Conservation (phyloP, 2,329 filamentous ascomycete species). For the Eutypella sp. region DNA sequence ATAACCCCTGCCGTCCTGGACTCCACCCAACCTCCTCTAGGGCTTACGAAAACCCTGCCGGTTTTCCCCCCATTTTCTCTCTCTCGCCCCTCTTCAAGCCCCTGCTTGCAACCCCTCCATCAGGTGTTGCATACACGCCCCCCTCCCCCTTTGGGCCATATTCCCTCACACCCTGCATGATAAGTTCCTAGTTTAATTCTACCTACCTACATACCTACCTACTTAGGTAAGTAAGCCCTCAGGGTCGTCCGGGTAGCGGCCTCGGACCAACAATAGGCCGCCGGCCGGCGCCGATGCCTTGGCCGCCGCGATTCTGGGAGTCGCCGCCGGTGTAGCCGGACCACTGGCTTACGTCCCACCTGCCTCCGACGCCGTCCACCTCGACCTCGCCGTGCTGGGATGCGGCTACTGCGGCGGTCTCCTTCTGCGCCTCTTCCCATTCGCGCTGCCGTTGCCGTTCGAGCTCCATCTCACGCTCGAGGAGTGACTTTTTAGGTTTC, state of each 20-base stretch:
- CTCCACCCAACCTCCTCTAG: too few species aligned
- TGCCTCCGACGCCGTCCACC: constrained; percentile 60
- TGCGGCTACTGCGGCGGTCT: constrained; percentile 51
- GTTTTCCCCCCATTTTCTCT: too few species aligned
- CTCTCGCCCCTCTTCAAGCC: too few species aligned
- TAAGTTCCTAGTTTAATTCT: too few species aligned
- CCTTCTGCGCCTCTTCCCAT: constrained; percentile 73
- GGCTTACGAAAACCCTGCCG: too few species aligned
- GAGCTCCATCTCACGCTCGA: constrained; percentile 77
- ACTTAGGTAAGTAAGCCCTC: too few species aligned
- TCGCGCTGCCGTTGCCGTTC: constrained; percentile 72
- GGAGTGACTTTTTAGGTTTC: constrained; percentile 68
- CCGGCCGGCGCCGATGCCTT: constrained; percentile 64
- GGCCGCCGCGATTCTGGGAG: constrained; percentile 61
- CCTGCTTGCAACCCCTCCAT: too few species aligned
- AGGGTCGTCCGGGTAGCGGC: constrained; percentile 49
- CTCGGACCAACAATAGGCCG: constrained; percentile 77
- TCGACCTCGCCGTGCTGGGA: constrained; percentile 55
- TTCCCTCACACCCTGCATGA: too few species aligned
- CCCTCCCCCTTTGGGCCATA: too few species aligned
- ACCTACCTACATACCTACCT: too few species aligned
- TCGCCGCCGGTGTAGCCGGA: constrained; percentile 71
- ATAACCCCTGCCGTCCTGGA: too few species aligned
- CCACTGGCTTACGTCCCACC: constrained; percentile 76
- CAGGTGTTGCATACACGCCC: too few species aligned